Evolutionary conservation across 2,329 filamentous ascomycete genomes (phyloP), one percentile per base, ranked within the genome.

Genomic region (Colletotrichum musicola): DNA sequence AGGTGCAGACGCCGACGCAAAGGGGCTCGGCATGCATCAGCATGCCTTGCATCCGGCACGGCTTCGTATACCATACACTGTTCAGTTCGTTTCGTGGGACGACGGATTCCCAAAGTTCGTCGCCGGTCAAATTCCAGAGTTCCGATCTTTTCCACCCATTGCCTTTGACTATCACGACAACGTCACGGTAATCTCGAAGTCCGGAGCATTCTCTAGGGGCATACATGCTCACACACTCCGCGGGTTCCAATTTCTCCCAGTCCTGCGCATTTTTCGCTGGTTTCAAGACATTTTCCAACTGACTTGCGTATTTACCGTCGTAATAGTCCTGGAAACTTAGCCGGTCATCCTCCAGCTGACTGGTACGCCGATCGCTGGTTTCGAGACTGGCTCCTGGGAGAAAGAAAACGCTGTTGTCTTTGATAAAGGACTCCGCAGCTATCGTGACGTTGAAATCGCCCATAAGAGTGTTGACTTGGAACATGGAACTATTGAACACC

Each of bases 401-500:
- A 4, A 20, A 65, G 40, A 14, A 63, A n/a, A 56, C 40, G 40
- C 16, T 42, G 12, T 42, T 57, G n/a, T 25, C 62, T n/a, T 5
- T n/a, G 7, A 66, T 6, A 25, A 71, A 70, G 9, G 55, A 63
- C 20, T 72, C 67, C 13, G 68, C 50, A 6, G 72, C 66, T 0
- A 75, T 55, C 1, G 65, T 69, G 14, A 71, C 25, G 22, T 71
- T 58, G 40, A 62, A 69, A n/a, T 57, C 51, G 5, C 54, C 25
- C 5, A 57, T 63, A 1, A 49, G 64, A 40, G 69, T 57, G 6
- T 71, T 68, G 6, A 61, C 73, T 56, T 30, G 42, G 35, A 65
- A 71, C 14, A 70, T 65, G 51, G 50, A 62, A 42, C 60, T 72
- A 49, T 72, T 74, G 46, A 75, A 74, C 22, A 77, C 65, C 5